These are phyloP conservation scores for Knoxdaviesia capensis DNA, from an alignment of 2,329 filamentous ascomycete species.

Conservation along the genomic window DNA sequence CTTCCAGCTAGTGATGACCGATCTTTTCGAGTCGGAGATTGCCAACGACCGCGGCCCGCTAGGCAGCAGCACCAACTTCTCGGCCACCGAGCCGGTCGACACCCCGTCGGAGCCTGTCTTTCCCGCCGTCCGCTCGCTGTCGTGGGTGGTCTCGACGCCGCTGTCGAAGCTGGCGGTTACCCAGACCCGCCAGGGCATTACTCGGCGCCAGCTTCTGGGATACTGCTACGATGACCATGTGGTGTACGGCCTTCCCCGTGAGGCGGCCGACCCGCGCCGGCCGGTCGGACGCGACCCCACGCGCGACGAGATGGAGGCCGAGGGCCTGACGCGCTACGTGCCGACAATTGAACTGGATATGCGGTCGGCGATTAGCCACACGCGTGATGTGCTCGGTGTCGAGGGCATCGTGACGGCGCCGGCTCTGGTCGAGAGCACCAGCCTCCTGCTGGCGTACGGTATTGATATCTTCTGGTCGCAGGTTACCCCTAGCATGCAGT, in stretches of 20 bases:
- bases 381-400: slow-evolving; percentile 62
- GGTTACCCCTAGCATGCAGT: slow-evolving; percentile 69
- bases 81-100: slow-evolving; percentile 49
- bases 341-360: slow-evolving; percentile 71
- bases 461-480: slow-evolving; percentile 75
- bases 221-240: slow-evolving; percentile 53
- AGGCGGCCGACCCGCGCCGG: slow-evolving; percentile 65
- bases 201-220: slow-evolving; percentile 61
- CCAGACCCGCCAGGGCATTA: slow-evolving; percentile 81
- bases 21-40: slow-evolving; percentile 72
- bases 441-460: slow-evolving; percentile 72
- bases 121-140: slow-evolving; percentile 60
- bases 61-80: slow-evolving; percentile 50
- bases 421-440: slow-evolving; percentile 77
- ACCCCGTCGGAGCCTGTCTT: slow-evolving; percentile 32
- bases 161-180: slow-evolving; percentile 67
- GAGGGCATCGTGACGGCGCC: slow-evolving; percentile 53
- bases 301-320: slow-evolving; percentile 51
- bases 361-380: slow-evolving; percentile 60
- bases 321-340: slow-evolving; percentile 59
- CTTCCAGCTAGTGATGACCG: slow-evolving; percentile 67
- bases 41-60: slow-evolving; percentile 73
- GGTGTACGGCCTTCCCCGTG: slow-evolving; percentile 61
- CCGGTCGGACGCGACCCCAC: slow-evolving; percentile 72
- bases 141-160: slow-evolving; percentile 62